Base-by-base conservation (phyloP, 176 grass and related monocot species). In the Zizania latifolia region DNA sequence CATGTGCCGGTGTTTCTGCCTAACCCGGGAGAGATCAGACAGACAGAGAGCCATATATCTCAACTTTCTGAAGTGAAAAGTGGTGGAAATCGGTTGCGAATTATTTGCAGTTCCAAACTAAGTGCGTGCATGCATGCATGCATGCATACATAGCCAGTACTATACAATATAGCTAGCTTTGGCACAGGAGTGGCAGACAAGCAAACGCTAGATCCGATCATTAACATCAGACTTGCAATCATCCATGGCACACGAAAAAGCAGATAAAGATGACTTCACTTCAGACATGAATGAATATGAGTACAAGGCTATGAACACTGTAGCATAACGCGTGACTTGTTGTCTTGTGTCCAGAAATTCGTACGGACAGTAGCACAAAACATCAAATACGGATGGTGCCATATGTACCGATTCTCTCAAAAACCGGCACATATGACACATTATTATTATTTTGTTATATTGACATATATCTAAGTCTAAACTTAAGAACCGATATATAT, bases 181-280 rank as follows among this genome's bases (percentile, higher is more conserved):
- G 14, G n/a, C 31, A 2, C 54, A 76, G 2, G 75, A 81, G 84
- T 86, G 78, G 84, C 71, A 86, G 78, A 81, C 84, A 81, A 43
- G 58, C 63, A 27, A 71, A 81, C 35, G 78, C 39, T 62, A 74
- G 77, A 81, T 57, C 78, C 64, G 64, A 70, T 81, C 55, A n/a
- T 56, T 32, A 22, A 59, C 75, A 23, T 62, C 71, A 37, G 2
- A 45, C 66, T 65, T 23, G 63, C 71, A 62, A 74, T 81, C 21
- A 81, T 86, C 77, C 66, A 29, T 53, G 68, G 14, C 40, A 45
- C 60, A 45, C 30, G n/a, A 28, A 59, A 79, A 79, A 45, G 35
- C 8, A 26, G 48, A 53, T n/a, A 51, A 23, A n/a, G 51, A 5
- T 67, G 48, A 24, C 3, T 70, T 78, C 24, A 0, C 4, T 53